These are phyloP conservation scores for Castanea mollissima DNA, from an alignment of 306 rosid genomes.

Conservation along the genomic window DNA sequence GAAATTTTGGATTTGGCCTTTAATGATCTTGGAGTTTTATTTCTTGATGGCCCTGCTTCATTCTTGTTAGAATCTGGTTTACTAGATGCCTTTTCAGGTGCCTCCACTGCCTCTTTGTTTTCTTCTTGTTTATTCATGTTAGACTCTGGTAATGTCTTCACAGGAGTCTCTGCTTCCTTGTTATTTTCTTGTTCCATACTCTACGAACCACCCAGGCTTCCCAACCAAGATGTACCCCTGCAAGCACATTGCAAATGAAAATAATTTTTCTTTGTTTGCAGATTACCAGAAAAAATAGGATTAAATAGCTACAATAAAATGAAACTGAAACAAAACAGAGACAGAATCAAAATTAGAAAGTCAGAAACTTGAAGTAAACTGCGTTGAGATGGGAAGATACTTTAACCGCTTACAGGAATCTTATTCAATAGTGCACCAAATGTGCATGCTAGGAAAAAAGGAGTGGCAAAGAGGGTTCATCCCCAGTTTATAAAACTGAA, in stretches of 20 bases:
- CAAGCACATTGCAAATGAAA: slow-evolving; percentile 2
- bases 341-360: background rate
- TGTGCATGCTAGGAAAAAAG: too few relatives aligned
- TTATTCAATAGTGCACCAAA: too few relatives aligned
- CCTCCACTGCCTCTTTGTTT: background rate
- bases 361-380: background rate
- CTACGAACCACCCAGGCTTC: background rate
- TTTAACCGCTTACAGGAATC: too few relatives aligned
- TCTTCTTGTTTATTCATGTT: background rate
- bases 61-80: slow-evolving; percentile 13
- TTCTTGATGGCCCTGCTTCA: slow-evolving; percentile 38
- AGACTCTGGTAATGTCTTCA: slow-evolving; percentile 1
- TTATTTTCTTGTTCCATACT: background rate
- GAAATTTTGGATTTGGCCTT: slow-evolving; percentile 49
- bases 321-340: background rate
- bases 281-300: background rate
- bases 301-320: background rate
- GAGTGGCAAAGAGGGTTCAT: too few relatives aligned
- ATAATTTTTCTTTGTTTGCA: background rate
- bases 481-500: too few relatives aligned
- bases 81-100: slow-evolving; percentile 18
- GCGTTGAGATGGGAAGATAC: too few relatives aligned
- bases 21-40: slow-evolving; percentile 36
- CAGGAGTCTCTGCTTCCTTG: background rate
- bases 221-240: slow-evolving; percentile 1